Conservation (phyloP, 2,329 filamentous ascomycete species). For the Aspergillus tanneri region DNA sequence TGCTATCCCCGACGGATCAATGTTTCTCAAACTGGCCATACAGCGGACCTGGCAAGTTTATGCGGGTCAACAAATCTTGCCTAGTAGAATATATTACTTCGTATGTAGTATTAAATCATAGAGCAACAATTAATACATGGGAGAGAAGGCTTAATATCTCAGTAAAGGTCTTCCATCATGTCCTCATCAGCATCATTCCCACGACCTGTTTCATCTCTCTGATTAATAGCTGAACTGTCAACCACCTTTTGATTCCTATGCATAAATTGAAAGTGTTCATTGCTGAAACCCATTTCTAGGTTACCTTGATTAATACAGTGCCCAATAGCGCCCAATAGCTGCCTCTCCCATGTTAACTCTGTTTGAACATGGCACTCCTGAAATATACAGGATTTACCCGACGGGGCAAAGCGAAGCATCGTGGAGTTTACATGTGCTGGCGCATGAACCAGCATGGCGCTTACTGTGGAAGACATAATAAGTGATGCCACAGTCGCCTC, state of each 20-base stretch:
- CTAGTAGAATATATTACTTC: too few relatives aligned
- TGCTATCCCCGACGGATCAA: too few relatives aligned
- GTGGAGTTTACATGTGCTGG: slow-evolving; percentile 39
- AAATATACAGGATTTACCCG: slow-evolving; percentile 32
- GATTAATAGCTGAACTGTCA: slow-evolving; percentile 17
- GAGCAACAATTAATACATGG: too few relatives aligned
- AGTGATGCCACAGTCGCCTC: slow-evolving; percentile 44
- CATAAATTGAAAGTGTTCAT: slow-evolving; percentile 58
- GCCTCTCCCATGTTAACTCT: slow-evolving; percentile 51
- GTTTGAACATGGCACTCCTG: slow-evolving; percentile 37
- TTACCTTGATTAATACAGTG: slow-evolving; percentile 56
- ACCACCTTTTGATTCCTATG: slow-evolving; percentile 48
- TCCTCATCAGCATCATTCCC: slow-evolving; percentile 40
- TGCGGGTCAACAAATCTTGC: too few relatives aligned
- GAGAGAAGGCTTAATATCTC: too few relatives aligned
- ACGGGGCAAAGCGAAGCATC: slow-evolving; percentile 55
- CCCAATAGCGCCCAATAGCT: slow-evolving; percentile 52
- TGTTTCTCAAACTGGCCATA: too few relatives aligned
- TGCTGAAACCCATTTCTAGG: slow-evolving; percentile 55
- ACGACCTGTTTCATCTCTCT: slow-evolving; percentile 14
- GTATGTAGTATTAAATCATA: too few relatives aligned
- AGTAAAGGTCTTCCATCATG: slow-evolving; percentile 40
- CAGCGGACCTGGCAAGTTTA: too few relatives aligned
- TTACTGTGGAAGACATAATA: slow-evolving; percentile 52
- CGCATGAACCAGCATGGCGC: slow-evolving; percentile 51